phyloP scores from a whole-genome alignment of 306 rosid genomes.

The Medicago lupulina region DNA sequence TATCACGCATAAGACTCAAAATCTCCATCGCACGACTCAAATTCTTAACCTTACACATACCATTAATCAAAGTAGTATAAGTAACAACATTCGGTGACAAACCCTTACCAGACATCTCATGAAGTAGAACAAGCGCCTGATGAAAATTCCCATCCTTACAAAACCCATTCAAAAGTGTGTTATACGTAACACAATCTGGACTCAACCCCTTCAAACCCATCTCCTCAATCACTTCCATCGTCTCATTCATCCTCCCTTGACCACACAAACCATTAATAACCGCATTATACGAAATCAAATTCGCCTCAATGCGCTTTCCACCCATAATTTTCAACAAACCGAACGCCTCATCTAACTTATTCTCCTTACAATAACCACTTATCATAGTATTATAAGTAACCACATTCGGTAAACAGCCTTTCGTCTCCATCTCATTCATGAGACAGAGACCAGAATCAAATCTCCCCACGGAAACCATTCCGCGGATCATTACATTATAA shows the following conservation, averaged over 20 bases:
- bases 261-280: slow-evolving; percentile 78
- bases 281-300: slow-evolving; percentile 79
- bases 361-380: slow-evolving; percentile 63
- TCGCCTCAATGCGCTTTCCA: slow-evolving; percentile 62
- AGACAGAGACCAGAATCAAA: slow-evolving; percentile 58
- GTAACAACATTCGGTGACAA: slow-evolving; percentile 83
- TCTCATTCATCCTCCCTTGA: slow-evolving; percentile 69
- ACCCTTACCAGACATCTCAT: slow-evolving; percentile 77
- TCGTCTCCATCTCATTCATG: slow-evolving; percentile 68
- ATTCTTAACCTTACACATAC: slow-evolving; percentile 86
- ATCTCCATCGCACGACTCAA: slow-evolving; percentile 71
- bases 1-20: slow-evolving; percentile 66
- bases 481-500: slow-evolving; percentile 80
- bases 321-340: slow-evolving; percentile 60
- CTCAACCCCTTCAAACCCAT: slow-evolving; percentile 64
- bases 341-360: slow-evolving; percentile 62
- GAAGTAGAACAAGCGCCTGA: slow-evolving; percentile 71
- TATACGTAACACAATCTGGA: slow-evolving; percentile 76
- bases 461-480: slow-evolving; percentile 56
- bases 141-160: slow-evolving; percentile 86
- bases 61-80: slow-evolving; percentile 74
- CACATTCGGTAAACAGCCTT: slow-evolving; percentile 73
- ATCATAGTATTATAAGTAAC: slow-evolving; percentile 81
- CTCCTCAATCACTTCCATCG: slow-evolving; percentile 56
- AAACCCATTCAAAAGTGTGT: slow-evolving; percentile 79